phyloP scores from a whole-genome alignment of 441 rosid genomes.

The Corymbia calophylla region DNA sequence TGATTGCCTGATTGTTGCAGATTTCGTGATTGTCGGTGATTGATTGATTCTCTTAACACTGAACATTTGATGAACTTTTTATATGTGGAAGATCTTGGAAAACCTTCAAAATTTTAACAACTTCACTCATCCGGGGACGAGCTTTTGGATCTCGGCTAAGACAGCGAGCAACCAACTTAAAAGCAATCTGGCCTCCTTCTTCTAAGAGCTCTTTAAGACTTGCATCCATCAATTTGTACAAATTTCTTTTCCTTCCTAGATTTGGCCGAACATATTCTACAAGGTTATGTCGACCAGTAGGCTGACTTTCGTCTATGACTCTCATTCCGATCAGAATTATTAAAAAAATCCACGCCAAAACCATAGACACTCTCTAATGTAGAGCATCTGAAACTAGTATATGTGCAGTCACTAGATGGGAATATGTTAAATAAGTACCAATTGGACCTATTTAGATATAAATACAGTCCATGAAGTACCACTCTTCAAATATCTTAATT shows the following conservation, averaged over 20 bases:
- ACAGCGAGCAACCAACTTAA: conserved; percentile 25
- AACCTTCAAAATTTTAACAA: conserved; percentile 12
- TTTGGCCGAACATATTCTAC: conserved; percentile 34
- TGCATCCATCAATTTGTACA: conserved; percentile 33
- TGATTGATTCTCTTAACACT: no score
- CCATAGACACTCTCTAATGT: background rate
- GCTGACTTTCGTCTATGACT: background rate
- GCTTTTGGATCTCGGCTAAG: conserved; percentile 33
- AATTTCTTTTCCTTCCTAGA: conserved; percentile 27
- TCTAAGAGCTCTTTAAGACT: conserved; percentile 26
- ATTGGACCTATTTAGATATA: background rate
- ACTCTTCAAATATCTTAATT: background rate
- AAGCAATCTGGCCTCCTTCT: conserved; percentile 23
- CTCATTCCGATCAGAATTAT: background rate
- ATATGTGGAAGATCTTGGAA: background rate
- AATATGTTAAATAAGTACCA: background rate
- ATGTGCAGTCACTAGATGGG: background rate
- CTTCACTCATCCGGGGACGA: conserved; percentile 20
- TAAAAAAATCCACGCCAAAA: background rate
- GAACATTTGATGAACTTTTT: background rate
- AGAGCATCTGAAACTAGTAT: background rate
- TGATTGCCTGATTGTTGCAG: no score
- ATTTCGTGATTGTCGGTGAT: no score
- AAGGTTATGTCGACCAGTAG: background rate
- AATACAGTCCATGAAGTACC: background rate